Conservation (phyloP, 805 yeast species). For the Cyberlindnera xylosilytica region DNA sequence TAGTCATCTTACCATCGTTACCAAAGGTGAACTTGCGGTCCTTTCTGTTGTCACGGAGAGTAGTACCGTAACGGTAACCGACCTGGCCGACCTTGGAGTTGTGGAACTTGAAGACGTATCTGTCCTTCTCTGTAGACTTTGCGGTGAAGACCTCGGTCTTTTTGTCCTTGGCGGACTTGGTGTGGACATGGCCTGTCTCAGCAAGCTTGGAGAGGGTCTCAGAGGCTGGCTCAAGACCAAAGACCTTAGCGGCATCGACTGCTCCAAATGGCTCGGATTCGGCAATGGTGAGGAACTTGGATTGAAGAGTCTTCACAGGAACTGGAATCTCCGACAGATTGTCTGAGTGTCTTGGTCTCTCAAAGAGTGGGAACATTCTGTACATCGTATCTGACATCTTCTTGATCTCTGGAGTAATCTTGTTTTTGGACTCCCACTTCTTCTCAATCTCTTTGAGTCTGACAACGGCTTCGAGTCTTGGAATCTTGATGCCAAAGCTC, state of each 20-base stretch:
- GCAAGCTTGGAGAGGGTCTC: conserved; percentile 69
- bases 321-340: conserved; percentile 93
- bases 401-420: conserved; percentile 52
- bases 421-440: conserved; percentile 50
- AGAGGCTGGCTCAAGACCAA: conserved; percentile 85
- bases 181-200: conserved; percentile 49
- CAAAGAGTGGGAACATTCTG: conserved; percentile 77
- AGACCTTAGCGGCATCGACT: conserved; percentile 84
- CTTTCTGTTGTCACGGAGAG: conserved; percentile 83
- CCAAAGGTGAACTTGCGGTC: conserved; percentile 74
- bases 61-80: conserved; percentile 90
- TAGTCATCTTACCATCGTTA: conserved; percentile 54
- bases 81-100: conserved; percentile 78
- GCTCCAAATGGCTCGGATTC: conserved; percentile 97
- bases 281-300: conserved; percentile 83
- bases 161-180: conserved; percentile 23
- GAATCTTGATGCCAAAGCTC: conserved; percentile 74
- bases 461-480: conserved; percentile 86
- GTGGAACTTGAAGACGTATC: conserved; percentile 68
- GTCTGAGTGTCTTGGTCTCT: conserved; percentile 49
- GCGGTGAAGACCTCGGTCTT: conserved; percentile 49
- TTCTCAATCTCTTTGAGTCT: conserved; percentile 65
- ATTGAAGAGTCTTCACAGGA: conserved; percentile 75
- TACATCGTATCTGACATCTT: conserved; percentile 62
- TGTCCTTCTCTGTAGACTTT: conserved; percentile 40